Conservation (phyloP, 495 filamentous ascomycete genomes). For the Penicillium verhagenii region DNA sequence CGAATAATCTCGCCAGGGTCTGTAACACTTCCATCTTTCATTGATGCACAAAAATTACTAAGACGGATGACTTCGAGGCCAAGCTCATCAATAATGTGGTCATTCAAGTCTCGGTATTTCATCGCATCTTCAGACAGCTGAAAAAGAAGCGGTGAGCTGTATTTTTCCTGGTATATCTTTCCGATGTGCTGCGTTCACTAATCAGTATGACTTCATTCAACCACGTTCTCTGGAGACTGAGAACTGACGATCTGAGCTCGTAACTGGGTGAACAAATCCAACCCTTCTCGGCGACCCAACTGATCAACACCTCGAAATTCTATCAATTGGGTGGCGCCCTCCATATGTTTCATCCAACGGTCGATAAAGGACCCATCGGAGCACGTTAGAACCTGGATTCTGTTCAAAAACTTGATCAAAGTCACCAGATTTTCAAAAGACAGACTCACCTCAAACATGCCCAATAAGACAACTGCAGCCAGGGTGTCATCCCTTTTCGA, state of each 20-base stretch:
- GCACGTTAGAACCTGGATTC: conserved; percentile 8
- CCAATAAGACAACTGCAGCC: conserved; percentile 12
- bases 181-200: background rate
- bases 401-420: background rate
- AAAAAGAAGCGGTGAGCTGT: conserved; percentile 5
- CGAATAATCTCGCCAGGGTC: conserved; percentile 14
- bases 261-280: conserved; percentile 11
- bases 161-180: conserved; percentile 12
- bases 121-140: conserved; percentile 7
- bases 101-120: conserved; percentile 5
- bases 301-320: conserved; percentile 15
- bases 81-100: conserved; percentile 9
- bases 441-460: conserved; percentile 15
- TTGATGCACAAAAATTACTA: conserved; percentile 9
- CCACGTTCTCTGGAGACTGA: background rate
- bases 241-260: conserved; percentile 11
- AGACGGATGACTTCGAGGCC: conserved; percentile 3
- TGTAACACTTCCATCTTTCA: conserved; percentile 8
- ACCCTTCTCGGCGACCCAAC: conserved; percentile 2
- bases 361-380: conserved; percentile 12
- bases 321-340: conserved; percentile 12
- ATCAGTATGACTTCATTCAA: background rate
- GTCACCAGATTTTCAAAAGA: too few relatives aligned
- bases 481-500: conserved; percentile 13
- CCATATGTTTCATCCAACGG: conserved; percentile 21